Conservation (phyloP, 805 yeast species). For the Candida ovalis region DNA sequence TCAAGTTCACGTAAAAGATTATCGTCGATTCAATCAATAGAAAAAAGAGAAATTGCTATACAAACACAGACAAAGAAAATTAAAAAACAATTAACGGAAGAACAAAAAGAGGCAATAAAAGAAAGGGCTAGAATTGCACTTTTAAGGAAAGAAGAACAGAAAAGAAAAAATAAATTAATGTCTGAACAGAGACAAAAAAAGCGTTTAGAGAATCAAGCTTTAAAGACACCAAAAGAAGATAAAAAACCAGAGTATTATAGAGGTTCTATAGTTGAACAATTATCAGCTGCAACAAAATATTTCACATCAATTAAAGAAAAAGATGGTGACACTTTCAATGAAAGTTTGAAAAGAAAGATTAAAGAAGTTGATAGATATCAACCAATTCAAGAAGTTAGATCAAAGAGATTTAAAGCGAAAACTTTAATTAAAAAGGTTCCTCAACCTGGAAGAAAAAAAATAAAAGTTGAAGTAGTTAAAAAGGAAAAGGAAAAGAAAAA, state of each 20-base stretch:
- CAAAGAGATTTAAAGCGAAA: slow-evolving; percentile 4
- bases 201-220: too few species aligned
- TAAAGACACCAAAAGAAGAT: neutral
- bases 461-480: neutral
- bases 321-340: slow-evolving; percentile 2
- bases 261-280: slow-evolving; percentile 4
- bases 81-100: slow-evolving; percentile 1
- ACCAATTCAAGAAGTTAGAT: slow-evolving; percentile 9
- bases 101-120: slow-evolving; percentile 1
- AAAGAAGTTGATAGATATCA: slow-evolving; percentile 18
- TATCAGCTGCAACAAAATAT: slow-evolving; percentile 24
- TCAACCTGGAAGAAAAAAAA: too few species aligned
- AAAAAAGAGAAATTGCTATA: neutral
- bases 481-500: slow-evolving; percentile 1
- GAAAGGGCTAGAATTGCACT: neutral
- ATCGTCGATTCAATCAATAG: neutral
- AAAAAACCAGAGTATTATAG: slow-evolving; percentile 18
- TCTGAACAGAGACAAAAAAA: neutral
- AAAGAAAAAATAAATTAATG: too few species aligned
- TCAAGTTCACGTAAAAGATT: neutral
- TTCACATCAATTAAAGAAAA: slow-evolving; percentile 22
- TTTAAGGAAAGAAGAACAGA: slow-evolving; percentile 1
- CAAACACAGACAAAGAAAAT: neutral
- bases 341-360: slow-evolving; percentile 7
- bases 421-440: too few species aligned